Evolutionary conservation across 2,329 filamentous ascomycete genomes (phyloP), one percentile per base, ranked within the genome.

Genomic region (Fusarium xyrophilum): DNA sequence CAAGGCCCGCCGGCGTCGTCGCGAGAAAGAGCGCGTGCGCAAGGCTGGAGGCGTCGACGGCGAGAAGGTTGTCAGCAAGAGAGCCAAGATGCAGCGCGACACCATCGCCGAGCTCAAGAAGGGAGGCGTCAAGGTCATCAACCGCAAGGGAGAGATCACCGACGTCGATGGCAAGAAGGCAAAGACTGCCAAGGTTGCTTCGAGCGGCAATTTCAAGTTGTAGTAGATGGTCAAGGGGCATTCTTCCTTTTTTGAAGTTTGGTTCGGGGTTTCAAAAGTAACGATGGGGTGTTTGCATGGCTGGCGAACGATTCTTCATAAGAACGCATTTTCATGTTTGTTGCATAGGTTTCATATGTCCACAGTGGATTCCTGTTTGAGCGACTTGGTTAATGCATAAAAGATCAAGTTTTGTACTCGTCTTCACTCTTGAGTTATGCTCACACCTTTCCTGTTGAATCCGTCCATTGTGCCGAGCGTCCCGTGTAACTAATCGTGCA

Each of bases 81-180:
- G 89, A 79, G 85, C 79, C 56, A 75, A 80, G 78, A 78, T 77
- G 76, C 76, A 80, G 74, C 77, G 76, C 58, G 77, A 82, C 39
- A 83, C 92, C 40, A 77, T 93, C 56, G 87, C 87, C 3, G 87
- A 90, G 60, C 81, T 95, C 75, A 93, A 91, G 83, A 92, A 91
- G 85, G 93, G 92, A 54, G 92, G 92, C 63, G 95, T 97, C 73
- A 95, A 91, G 84, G 87, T 98, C 63, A 96, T 97, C 80, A 94
- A 93, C 67, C 92, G 91, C 81, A 94, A 93, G 83, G 95, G 95
- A 54, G 90, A 94, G 78, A 82, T 97, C 56, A 90, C 90, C 21
- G 91, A 96, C 80, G 86, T 97, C 35, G 89, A 96, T 71, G 94
- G 94, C 32, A 93, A 91, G 75, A 91, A 92, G 82, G 85, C 91